A percentile compares a stretch with the other conserved stretches of the same genome.
Evolutionary conservation across 257 asterid genomes (phyloP).

Genomic region (Verbena officinalis): DNA sequence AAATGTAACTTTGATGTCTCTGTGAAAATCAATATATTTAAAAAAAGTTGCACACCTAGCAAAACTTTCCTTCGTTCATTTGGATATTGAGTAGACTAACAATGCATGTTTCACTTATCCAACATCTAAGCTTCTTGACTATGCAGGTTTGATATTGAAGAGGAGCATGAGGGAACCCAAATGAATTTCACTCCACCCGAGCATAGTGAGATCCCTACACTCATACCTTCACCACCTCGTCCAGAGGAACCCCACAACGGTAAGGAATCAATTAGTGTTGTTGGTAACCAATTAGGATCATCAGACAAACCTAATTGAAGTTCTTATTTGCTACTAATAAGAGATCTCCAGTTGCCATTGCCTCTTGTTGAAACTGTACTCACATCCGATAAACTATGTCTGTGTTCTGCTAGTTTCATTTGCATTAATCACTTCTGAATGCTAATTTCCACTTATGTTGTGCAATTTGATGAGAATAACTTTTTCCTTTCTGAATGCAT

Average conservation of each 20-base stretch:
- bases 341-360: constrained; percentile 21
- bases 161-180: constrained; percentile 69
- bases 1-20: constrained; percentile 14
- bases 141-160: constrained; percentile 84
- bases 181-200: constrained; percentile 57
- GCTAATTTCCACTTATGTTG: constrained; percentile 7
- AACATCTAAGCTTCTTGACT: constrained; percentile 22
- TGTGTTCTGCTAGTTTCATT: constrained; percentile 14
- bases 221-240: constrained; percentile 72
- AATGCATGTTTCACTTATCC: constrained; percentile 13
- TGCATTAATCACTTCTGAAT: constrained; percentile 15
- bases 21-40: neutral
- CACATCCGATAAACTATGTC: neutral
- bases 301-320: constrained; percentile 15
- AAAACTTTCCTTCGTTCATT: constrained; percentile 10
- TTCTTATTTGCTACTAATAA: neutral
- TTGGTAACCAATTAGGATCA: constrained; percentile 20
- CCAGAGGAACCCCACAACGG: constrained; percentile 50
- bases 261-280: constrained; percentile 36
- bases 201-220: constrained; percentile 55
- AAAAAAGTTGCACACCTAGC: constrained; percentile 22
- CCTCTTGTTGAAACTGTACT: constrained; percentile 6
- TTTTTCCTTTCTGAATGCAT: constrained; percentile 14
- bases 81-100: constrained; percentile 8
- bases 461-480: constrained; percentile 5